phyloP scores from a whole-genome alignment of 1,284 basidiomycete genomes.

The Irpex sp. region DNA sequence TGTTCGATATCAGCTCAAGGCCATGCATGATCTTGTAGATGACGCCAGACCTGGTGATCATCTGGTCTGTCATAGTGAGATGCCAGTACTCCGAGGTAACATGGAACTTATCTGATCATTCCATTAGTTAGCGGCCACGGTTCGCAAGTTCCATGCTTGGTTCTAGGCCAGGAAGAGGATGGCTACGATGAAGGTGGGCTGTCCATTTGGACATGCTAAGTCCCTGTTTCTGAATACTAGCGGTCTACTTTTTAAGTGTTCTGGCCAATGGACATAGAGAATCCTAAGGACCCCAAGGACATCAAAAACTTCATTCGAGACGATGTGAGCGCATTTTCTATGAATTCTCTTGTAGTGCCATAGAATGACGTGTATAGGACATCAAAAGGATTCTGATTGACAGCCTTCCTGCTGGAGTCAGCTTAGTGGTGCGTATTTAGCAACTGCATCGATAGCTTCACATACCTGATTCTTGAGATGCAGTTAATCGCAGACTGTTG shows the following conservation, averaged over 20 bases:
- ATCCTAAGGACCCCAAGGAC: neutral
- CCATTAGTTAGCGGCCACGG: constrained; percentile 23
- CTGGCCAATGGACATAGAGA: constrained; percentile 11
- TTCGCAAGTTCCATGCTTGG: constrained; percentile 12
- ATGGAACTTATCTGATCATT: neutral
- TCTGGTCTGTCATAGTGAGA: constrained; percentile 21
- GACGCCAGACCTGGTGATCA: constrained; percentile 18
- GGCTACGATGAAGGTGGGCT: constrained; percentile 20
- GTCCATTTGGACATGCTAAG: neutral
- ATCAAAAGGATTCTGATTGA: constrained; percentile 4
- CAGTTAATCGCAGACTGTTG: constrained; percentile 25
- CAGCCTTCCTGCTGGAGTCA: neutral
- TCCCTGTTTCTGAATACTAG: neutral
- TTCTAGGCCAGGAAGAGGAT: constrained; percentile 16
- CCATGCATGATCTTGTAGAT: constrained; percentile 17
- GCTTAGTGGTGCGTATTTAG: constrained; percentile 17
- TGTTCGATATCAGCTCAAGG: constrained; percentile 12
- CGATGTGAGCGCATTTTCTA: constrained; percentile 4
- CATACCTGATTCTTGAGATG: neutral
- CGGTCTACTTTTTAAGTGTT: constrained; percentile 13
- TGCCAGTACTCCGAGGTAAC: neutral
- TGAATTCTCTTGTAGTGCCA: neutral
- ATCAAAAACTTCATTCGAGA: constrained; percentile 11
- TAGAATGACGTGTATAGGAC: constrained; percentile 6
- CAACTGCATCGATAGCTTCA: neutral